Evolutionary conservation across 352 stramenopile species (phyloP).

Genomic region (Phytophthora sp.): DNA sequence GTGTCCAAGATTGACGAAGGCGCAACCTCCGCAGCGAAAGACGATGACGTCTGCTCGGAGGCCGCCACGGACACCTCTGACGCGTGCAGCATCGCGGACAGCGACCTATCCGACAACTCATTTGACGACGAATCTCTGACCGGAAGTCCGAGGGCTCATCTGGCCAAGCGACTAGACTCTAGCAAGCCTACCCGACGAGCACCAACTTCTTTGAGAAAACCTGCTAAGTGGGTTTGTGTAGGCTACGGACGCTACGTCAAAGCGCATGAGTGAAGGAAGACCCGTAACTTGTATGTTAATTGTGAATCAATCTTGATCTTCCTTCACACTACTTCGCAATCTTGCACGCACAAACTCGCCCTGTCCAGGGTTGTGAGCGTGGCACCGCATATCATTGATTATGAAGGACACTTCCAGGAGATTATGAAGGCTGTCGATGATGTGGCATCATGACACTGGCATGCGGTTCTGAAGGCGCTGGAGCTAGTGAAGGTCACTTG

Average conservation of each 20-base stretch:
- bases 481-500: no score
- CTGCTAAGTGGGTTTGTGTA: conserved; percentile 29
- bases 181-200: neutral
- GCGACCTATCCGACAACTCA: conserved; percentile 15
- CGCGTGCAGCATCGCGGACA: conserved; percentile 18
- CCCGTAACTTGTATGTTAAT: conserved; percentile 23
- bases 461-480: no score
- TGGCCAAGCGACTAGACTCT: neutral
- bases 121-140: neutral
- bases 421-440: neutral
- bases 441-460: no score
- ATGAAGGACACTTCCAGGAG: neutral
- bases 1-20: conserved; percentile 13
- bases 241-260: conserved; percentile 40
- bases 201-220: neutral
- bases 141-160: neutral
- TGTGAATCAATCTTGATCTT: no score
- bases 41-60: conserved; percentile 29
- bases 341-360: no score
- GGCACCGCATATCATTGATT: neutral
- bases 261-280: conserved; percentile 5
- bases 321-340: no score
- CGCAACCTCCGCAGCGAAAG: conserved; percentile 1
- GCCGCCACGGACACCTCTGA: conserved; percentile 31
- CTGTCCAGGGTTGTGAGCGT: neutral